Conservation (phyloP, 345 rosid genomes). For the Hibiscus tridactylites region DNA sequence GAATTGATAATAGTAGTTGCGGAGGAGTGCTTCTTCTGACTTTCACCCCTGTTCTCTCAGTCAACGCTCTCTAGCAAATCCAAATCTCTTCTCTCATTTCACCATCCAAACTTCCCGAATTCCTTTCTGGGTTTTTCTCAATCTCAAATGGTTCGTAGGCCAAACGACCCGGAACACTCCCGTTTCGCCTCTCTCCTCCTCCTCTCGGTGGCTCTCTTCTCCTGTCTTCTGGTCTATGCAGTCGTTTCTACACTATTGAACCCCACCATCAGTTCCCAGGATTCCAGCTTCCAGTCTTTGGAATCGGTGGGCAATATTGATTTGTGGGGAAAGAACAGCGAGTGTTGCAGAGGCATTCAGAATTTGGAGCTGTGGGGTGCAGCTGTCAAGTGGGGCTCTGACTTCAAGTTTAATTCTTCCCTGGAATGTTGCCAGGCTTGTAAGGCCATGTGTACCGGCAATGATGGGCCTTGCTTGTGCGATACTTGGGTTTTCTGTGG, state of each 20-base stretch:
- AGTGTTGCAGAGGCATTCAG: conserved; percentile 78
- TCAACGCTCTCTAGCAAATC: conserved; percentile 8
- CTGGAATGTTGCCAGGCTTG: conserved; percentile 74
- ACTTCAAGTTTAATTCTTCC: conserved; percentile 72
- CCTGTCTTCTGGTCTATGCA: conserved; percentile 59
- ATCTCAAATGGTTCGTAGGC: conserved; percentile 56
- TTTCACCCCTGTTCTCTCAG: neutral
- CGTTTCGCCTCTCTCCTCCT: conserved; percentile 50
- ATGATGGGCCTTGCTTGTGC: conserved; percentile 89
- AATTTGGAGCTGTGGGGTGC: conserved; percentile 91
- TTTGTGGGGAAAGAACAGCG: conserved; percentile 14
- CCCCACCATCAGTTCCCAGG: conserved; percentile 18
- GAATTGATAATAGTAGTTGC: neutral
- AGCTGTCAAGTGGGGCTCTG: conserved; percentile 97
- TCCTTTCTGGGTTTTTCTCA: conserved; percentile 11
- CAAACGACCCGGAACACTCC: conserved; percentile 44
- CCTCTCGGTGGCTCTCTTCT: conserved; percentile 46
- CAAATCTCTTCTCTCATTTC: neutral
- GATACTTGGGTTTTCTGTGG: conserved; percentile 97
- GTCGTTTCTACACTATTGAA: conserved; percentile 40
- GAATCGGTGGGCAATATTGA: conserved; percentile 13
- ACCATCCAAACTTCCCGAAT: conserved; percentile 5
- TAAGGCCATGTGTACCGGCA: conserved; percentile 79
- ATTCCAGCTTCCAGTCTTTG: conserved; percentile 9
- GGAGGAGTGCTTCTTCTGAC: conserved; percentile 13